Percentiles rank a stretch among this genome's conserved stretches.
These are phyloP conservation scores for Albugo laibachii DNA, from an alignment of 352 stramenopile genomes.

Conservation along the genomic window DNA sequence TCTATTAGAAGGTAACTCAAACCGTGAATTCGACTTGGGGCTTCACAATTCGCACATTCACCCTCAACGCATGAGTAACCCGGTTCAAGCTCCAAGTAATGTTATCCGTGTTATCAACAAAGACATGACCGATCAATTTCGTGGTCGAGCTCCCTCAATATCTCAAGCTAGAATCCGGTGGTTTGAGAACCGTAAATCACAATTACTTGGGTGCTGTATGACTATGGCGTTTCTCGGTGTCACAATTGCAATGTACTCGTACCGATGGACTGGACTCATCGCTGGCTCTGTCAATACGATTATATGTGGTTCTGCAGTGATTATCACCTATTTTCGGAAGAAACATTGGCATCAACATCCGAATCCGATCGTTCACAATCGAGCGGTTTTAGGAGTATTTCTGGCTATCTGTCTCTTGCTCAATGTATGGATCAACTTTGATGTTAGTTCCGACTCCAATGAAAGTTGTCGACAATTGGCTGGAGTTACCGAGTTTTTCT, in stretches of 20 bases:
- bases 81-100: slow-evolving; percentile 34
- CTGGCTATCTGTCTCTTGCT: slow-evolving; percentile 64
- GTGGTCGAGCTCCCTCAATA: slow-evolving; percentile 42
- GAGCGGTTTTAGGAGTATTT: slow-evolving; percentile 68
- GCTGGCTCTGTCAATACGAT: slow-evolving; percentile 76
- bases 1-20: no score
- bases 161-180: slow-evolving; percentile 58
- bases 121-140: slow-evolving; percentile 76
- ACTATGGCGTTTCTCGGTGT: slow-evolving; percentile 73
- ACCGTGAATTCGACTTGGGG: no score
- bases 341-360: slow-evolving; percentile 80
- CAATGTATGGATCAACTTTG: slow-evolving; percentile 37
- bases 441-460: slow-evolving; percentile 22
- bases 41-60: slow-evolving; percentile 6
- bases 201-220: slow-evolving; percentile 65
- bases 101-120: slow-evolving; percentile 82
- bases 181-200: slow-evolving; percentile 80
- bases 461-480: slow-evolving; percentile 46
- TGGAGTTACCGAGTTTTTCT: slow-evolving; percentile 79
- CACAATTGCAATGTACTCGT: slow-evolving; percentile 77
- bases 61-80: slow-evolving; percentile 41
- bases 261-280: slow-evolving; percentile 72
- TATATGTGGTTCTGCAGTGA: slow-evolving; percentile 66
- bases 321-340: slow-evolving; percentile 75
- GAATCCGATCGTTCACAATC: slow-evolving; percentile 78